These are phyloP conservation scores for Mycena pura DNA, from an alignment of 768 basidiomycete genomes.

Conservation along the genomic window DNA sequence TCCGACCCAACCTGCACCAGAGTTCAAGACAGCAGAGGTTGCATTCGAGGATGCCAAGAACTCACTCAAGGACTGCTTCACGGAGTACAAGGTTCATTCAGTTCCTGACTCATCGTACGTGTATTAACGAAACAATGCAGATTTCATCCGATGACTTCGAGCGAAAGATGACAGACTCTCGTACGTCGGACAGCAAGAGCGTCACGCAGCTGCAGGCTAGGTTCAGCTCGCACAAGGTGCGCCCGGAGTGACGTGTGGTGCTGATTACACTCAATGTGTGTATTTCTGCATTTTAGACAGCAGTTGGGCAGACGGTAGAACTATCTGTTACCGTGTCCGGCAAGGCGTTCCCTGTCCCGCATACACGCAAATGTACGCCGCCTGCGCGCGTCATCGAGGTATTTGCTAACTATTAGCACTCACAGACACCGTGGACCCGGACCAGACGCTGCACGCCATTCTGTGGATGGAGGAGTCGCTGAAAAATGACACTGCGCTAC, in stretches of 20 bases:
- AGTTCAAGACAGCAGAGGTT: neutral
- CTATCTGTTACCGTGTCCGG: no score
- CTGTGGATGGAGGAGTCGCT: neutral
- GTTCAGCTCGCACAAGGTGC: no score
- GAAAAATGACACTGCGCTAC: neutral
- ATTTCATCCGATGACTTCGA: neutral
- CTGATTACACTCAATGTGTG: no score
- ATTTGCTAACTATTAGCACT: neutral
- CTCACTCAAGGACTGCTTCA: neutral
- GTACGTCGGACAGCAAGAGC: no score
- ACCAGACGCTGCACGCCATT: neutral
- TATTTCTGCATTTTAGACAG: no score
- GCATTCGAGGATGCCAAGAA: neutral
- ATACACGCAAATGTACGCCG: neutral
- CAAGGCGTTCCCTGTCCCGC: neutral
- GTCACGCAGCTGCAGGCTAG: no score
- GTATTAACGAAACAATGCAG: neutral
- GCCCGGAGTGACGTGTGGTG: no score
- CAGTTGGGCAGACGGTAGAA: no score
- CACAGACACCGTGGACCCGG: neutral
- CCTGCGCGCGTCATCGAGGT: no score
- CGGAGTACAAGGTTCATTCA: neutral
- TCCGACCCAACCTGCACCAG: neutral
- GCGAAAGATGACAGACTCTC: neutral
- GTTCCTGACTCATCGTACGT: no score